phyloP scores from a whole-genome alignment of 768 basidiomycete species.

The Obba rivulosa region DNA sequence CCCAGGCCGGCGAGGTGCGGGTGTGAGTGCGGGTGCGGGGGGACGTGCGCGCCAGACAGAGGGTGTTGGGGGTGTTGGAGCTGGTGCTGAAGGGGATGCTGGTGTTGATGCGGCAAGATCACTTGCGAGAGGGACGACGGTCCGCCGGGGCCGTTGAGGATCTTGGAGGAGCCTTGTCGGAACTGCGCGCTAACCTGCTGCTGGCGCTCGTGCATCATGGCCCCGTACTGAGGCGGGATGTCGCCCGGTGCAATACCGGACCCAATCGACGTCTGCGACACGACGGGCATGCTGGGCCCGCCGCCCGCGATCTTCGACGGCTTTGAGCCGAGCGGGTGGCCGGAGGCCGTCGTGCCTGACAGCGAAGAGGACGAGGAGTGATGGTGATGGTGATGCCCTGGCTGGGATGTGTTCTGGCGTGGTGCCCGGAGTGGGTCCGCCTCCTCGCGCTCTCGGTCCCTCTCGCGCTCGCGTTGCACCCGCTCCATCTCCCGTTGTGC shows the following conservation, averaged over 20 bases:
- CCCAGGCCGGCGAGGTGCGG: neutral
- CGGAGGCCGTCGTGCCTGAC: neutral
- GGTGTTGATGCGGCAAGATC: conserved; percentile 15
- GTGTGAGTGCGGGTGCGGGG: conserved; percentile 9
- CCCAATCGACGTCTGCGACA: neutral
- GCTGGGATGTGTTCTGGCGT: neutral
- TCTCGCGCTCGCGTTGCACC: conserved; percentile 18
- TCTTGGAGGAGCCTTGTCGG: conserved; percentile 14
- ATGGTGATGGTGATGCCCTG: conserved; percentile 16
- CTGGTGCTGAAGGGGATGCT: conserved; percentile 18
- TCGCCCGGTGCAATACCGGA: conserved; percentile 4
- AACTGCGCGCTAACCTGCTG: conserved; percentile 5
- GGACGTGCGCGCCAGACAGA: conserved; percentile 5
- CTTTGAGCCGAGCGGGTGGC: conserved; percentile 1
- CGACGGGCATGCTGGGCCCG: conserved; percentile 2
- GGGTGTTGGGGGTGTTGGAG: conserved; percentile 17
- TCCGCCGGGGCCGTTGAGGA: conserved; percentile 3
- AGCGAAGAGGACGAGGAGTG: conserved; percentile 12
- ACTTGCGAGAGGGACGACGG: conserved; percentile 6
- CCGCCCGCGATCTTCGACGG: conserved; percentile 4
- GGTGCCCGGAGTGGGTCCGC: conserved; percentile 2
- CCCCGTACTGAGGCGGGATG: conserved; percentile 7
- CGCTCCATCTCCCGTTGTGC: conserved; percentile 1
- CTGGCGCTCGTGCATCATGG: conserved; percentile 6
- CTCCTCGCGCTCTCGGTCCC: conserved; percentile 1